Base-by-base conservation (phyloP, 2,329 filamentous ascomycete species). In the Paradendryphiella salina region DNA sequence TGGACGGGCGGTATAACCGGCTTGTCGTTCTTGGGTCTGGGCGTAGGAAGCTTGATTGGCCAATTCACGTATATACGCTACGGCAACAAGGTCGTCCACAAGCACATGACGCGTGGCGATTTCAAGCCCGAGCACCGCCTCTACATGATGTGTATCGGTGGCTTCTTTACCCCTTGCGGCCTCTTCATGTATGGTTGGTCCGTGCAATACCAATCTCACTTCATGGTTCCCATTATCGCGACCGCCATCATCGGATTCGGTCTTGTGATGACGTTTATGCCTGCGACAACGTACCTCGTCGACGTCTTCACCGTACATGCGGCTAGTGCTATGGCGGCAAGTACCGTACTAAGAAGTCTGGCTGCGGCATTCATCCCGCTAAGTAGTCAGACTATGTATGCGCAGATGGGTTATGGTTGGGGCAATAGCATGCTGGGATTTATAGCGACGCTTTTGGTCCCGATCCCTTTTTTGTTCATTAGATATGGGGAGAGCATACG, bases 281-380 rank as follows among this genome's bases (percentile, higher is more conserved):
- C 72, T 0, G 65, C 70, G 0, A 66, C 62, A 13, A 74, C 70
- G 0, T 77, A 77, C 47, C 57, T 77, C 1, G 68, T 77, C 10
- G 75, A 77, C 46, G 72, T 73, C 0, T 77, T 74, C 38, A 75
- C 72, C 2, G 50, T 69, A 1, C 71, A 76, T 48, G 75, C 75
- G 0, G 75, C 74, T 0, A 72, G 67, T 40, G 75, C 75, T 0
- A 72, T 76, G 62, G 73, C 74, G 1, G 75, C 76, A 7, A 73
- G 66, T 36, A 74, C 73, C 0, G 70, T 77, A 2, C 54, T 75
- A 33, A 60, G 75, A 8, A 70, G 64, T 41, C 36, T 74, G n/a
- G 57, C 58, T 40, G 76, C 71, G 4, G 74, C 74, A 0, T 54
- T 77, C 17, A 56, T 77, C 26, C 75, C 75, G 13, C 63, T 77